These are phyloP conservation scores for Malus orientalis DNA, from an alignment of 306 rosid species.

Conservation along the genomic window DNA sequence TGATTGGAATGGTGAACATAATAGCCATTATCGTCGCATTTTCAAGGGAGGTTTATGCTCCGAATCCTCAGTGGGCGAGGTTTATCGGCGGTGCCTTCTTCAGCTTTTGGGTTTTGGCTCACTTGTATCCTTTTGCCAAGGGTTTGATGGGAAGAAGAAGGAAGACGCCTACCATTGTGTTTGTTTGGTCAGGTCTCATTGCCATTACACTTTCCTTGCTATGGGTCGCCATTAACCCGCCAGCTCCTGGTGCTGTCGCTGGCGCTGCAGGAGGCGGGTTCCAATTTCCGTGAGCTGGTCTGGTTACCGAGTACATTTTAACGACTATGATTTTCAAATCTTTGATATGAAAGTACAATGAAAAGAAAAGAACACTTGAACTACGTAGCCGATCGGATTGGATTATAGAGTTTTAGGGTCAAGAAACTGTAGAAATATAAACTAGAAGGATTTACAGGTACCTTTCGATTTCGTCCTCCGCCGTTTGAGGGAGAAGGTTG, in stretches of 20 bases:
- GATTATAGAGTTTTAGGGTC: not conserved
- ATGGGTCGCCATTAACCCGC: slow-evolving; percentile 39
- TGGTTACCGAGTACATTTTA: not conserved
- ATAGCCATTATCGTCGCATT: slow-evolving; percentile 37
- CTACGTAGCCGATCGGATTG: not conserved
- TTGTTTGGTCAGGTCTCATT: slow-evolving; percentile 51
- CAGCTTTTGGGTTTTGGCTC: slow-evolving; percentile 54
- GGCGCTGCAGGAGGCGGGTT: slow-evolving; percentile 18
- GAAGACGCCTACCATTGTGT: slow-evolving; percentile 47
- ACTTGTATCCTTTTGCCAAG: slow-evolving; percentile 48
- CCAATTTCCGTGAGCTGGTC: slow-evolving; percentile 25
- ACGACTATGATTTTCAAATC: not conserved
- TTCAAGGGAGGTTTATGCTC: slow-evolving; percentile 35
- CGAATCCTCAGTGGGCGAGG: slow-evolving; percentile 32
- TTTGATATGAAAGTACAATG: too few species aligned
- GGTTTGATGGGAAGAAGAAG: slow-evolving; percentile 55
- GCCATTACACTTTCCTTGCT: slow-evolving; percentile 50
- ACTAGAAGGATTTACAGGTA: not conserved
- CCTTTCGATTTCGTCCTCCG: not conserved
- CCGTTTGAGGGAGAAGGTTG: not conserved
- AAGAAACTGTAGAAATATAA: not conserved
- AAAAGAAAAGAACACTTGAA: not conserved
- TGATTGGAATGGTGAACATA: slow-evolving; percentile 39
- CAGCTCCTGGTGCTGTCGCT: slow-evolving; percentile 1
- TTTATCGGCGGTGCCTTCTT: slow-evolving; percentile 47